Evolutionary conservation across 2,329 filamentous ascomycete genomes (phyloP).

Genomic region (Aspergillus udagawae): DNA sequence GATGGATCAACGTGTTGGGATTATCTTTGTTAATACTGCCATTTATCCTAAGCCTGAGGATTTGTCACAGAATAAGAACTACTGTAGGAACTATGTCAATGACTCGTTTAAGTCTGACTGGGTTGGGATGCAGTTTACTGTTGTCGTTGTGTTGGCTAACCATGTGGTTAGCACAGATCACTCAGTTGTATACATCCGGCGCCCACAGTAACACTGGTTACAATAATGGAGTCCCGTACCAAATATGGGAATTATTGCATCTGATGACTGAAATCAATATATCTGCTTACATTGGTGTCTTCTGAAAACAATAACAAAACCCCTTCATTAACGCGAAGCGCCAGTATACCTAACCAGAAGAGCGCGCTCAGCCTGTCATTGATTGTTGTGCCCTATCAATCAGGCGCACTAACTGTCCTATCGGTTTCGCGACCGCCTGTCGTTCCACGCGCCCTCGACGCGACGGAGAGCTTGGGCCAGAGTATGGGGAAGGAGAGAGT

Average conservation of each 20-base stretch:
- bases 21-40: conserved; percentile 4
- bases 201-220: neutral
- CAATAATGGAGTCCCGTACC: neutral
- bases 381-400: conserved; percentile 1
- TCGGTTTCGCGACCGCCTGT: conserved; percentile 14
- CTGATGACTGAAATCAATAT: neutral
- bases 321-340: conserved; percentile 13
- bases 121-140: neutral
- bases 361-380: conserved; percentile 1
- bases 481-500: conserved; percentile 1
- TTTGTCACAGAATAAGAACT: neutral
- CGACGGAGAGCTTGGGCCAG: conserved; percentile 17
- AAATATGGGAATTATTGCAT: neutral
- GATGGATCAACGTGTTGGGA: neutral
- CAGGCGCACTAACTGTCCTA: neutral
- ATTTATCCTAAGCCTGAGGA: neutral
- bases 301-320: neutral
- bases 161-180: neutral
- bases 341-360: conserved; percentile 9
- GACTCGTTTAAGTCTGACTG: neutral
- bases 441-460: conserved; percentile 22
- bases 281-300: neutral
- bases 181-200: neutral
- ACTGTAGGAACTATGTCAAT: neutral
- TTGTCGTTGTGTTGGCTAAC: neutral